Conservation (phyloP, 2,329 filamentous ascomycete species). For the Metarhizium robertsii region DNA sequence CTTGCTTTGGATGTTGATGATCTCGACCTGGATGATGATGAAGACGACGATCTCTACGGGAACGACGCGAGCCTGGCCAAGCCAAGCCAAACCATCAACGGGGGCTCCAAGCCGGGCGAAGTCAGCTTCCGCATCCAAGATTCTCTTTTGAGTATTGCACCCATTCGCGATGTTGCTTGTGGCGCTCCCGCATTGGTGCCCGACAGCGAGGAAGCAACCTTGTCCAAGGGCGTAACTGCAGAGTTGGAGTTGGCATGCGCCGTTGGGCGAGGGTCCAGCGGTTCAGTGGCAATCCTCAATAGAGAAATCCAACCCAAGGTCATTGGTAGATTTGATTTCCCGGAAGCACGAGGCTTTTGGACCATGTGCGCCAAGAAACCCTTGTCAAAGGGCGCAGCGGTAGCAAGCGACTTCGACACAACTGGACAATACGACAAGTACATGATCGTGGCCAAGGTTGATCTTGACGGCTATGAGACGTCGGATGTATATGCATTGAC, state of each 20-base stretch:
- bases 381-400: slow-evolving; percentile 47
- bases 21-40: slow-evolving; percentile 49
- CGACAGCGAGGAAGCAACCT: slow-evolving; percentile 35
- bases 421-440: slow-evolving; percentile 65
- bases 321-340: slow-evolving; percentile 60
- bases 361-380: slow-evolving; percentile 63
- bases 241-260: slow-evolving; percentile 51
- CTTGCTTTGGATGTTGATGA: slow-evolving; percentile 41
- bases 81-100: slow-evolving; percentile 28
- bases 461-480: slow-evolving; percentile 59
- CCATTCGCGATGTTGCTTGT: slow-evolving; percentile 65
- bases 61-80: slow-evolving; percentile 56
- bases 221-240: slow-evolving; percentile 36
- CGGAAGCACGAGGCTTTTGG: slow-evolving; percentile 71
- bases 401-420: slow-evolving; percentile 45
- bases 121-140: slow-evolving; percentile 73
- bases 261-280: slow-evolving; percentile 55
- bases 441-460: slow-evolving; percentile 71
- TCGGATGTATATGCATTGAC: slow-evolving; percentile 71
- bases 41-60: slow-evolving; percentile 52
- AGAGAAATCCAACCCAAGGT: slow-evolving; percentile 66
- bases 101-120: slow-evolving; percentile 45
- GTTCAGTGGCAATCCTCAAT: slow-evolving; percentile 67
- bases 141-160: slow-evolving; percentile 65
- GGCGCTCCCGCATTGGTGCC: slow-evolving; percentile 43